phyloP scores from a whole-genome alignment of 371 early-diverging fungal genomes.

The Vairimorpha apis region DNA sequence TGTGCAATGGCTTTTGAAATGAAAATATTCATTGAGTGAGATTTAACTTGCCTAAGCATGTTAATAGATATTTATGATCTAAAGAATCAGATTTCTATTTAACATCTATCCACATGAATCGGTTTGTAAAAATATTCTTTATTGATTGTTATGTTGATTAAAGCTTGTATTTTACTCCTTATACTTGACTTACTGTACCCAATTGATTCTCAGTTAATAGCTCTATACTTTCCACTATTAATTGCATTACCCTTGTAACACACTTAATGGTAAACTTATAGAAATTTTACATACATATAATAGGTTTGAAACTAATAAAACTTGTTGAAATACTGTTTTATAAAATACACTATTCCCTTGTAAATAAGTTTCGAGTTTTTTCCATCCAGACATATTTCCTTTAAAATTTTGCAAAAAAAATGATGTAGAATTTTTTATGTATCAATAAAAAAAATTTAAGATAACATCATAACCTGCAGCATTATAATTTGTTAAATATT shows the following conservation, averaged over 20 bases:
- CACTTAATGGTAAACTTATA: constrained; percentile 15
- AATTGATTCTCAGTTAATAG: constrained; percentile 26
- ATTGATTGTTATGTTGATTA: neutral
- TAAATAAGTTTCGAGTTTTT: constrained; percentile 14
- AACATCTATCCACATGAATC: neutral
- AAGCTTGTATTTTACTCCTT: constrained; percentile 27
- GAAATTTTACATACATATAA: constrained; percentile 21
- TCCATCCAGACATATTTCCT: too few species aligned
- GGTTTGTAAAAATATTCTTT: neutral
- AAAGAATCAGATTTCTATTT: neutral
- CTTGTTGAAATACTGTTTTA: constrained; percentile 10
- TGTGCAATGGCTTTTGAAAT: neutral
- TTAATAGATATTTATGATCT: neutral
- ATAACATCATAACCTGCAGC: too few species aligned
- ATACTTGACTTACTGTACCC: constrained; percentile 24
- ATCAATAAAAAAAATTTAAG: too few species aligned
- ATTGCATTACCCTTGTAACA: neutral
- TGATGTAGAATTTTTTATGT: too few species aligned
- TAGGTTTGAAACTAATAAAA: constrained; percentile 21
- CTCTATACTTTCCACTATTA: constrained; percentile 5
- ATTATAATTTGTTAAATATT: too few species aligned
- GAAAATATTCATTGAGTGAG: neutral
- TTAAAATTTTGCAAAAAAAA: too few species aligned
- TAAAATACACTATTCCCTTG: constrained; percentile 21
- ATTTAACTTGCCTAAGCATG: neutral